These are phyloP conservation scores for Escallonia herrerae DNA, from an alignment of 129 eudicot genomes.

Conservation along the genomic window DNA sequence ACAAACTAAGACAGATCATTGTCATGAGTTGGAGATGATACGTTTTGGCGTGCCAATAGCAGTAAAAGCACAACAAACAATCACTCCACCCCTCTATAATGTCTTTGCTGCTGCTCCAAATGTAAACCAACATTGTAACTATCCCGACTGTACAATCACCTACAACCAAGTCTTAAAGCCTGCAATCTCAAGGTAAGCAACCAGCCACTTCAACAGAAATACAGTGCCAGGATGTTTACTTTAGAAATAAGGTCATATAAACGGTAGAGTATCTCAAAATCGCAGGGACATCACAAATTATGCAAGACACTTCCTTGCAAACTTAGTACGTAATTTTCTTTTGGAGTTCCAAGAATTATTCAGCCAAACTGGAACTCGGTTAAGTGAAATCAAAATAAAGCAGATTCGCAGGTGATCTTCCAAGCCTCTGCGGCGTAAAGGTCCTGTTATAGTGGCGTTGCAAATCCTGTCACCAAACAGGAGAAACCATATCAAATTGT, in stretches of 20 bases:
- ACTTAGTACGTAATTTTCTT: not conserved
- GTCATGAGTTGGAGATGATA: too few relatives aligned
- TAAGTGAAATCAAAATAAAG: not conserved
- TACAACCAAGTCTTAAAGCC: too few relatives aligned
- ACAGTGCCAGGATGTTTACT: not conserved
- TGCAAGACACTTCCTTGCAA: slow-evolving; percentile 14
- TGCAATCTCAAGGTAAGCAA: too few relatives aligned
- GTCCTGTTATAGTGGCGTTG: slow-evolving; percentile 63
- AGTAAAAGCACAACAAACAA: too few relatives aligned
- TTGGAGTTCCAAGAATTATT: slow-evolving; percentile 22
- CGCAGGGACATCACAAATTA: slow-evolving; percentile 7
- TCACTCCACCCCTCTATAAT: not conserved
- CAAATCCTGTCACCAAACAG: slow-evolving; percentile 39
- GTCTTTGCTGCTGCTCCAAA: too few relatives aligned
- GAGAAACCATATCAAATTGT: not conserved
- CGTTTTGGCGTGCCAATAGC: too few relatives aligned
- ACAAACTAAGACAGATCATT: too few relatives aligned
- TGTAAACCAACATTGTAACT: too few relatives aligned
- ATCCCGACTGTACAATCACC: too few relatives aligned
- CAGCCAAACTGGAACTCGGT: not conserved
- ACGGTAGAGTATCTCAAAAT: slow-evolving; percentile 13
- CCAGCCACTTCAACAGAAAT: too few relatives aligned
- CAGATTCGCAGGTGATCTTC: slow-evolving; percentile 17
- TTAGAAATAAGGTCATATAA: not conserved
- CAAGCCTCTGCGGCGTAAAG: slow-evolving; percentile 9